These are phyloP conservation scores for Pythium sukuiense DNA, from an alignment of 352 stramenopile genomes.

Conservation along the genomic window DNA sequence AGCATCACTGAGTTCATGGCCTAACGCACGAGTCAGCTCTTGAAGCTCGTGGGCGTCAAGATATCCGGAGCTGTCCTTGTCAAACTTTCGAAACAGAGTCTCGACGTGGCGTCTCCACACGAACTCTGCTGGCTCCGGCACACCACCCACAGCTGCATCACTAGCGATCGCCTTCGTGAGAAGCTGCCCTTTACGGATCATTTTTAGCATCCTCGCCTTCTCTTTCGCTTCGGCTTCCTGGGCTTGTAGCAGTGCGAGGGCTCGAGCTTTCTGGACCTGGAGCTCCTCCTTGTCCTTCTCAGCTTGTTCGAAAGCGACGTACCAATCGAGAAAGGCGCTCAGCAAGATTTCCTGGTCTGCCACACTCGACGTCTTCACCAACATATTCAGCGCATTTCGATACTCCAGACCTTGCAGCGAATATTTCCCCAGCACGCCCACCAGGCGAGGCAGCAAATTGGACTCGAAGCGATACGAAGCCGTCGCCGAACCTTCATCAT, in stretches of 20 bases:
- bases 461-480: constrained; percentile 48
- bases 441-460: constrained; percentile 54
- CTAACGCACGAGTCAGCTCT: constrained; percentile 44
- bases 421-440: constrained; percentile 51
- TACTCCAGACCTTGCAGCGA: constrained; percentile 51
- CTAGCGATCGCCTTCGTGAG: constrained; percentile 26
- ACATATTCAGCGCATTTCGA: constrained; percentile 44
- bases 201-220: constrained; percentile 38
- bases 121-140: constrained; percentile 19
- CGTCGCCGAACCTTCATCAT: background rate
- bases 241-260: constrained; percentile 38
- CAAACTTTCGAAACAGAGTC: constrained; percentile 59
- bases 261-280: constrained; percentile 40
- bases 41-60: constrained; percentile 57
- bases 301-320: constrained; percentile 42
- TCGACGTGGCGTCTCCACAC: constrained; percentile 28
- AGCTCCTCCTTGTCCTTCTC: constrained; percentile 53
- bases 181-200: constrained; percentile 36
- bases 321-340: constrained; percentile 54
- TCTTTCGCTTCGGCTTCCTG: constrained; percentile 49
- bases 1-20: constrained; percentile 39
- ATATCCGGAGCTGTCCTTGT: constrained; percentile 51
- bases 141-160: background rate
- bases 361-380: constrained; percentile 33
- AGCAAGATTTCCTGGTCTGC: constrained; percentile 47